Percentiles rank a stretch among this genome's conserved stretches.
phyloP scores from a whole-genome alignment of 169 alveolate species.

The Cryptosporidium muris region DNA sequence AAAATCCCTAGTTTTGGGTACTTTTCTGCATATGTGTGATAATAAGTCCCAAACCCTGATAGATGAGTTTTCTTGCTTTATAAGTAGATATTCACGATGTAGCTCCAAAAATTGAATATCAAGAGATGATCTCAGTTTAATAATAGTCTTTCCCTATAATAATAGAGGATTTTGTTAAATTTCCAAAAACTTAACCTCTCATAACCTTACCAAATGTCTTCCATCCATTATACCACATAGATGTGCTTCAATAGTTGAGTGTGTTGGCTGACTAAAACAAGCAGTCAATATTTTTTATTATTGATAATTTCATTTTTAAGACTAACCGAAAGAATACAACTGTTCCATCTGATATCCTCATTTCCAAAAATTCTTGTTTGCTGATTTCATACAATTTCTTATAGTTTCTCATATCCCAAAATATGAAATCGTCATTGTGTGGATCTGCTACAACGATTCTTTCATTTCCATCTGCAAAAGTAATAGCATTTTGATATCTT shows the following conservation, averaged over 20 bases:
- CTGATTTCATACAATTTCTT: conserved; percentile 52
- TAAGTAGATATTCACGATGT: conserved; percentile 56
- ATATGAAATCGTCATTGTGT: conserved; percentile 55
- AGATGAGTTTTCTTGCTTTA: conserved; percentile 61
- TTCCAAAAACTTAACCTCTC: neutral
- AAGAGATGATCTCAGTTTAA: conserved; percentile 59
- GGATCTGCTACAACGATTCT: conserved; percentile 71
- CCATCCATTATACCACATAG: conserved; percentile 56
- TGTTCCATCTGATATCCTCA: conserved; percentile 70
- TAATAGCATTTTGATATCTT: neutral
- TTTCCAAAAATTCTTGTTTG: conserved; percentile 57
- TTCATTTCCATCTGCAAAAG: conserved; percentile 60
- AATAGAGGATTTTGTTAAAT: neutral
- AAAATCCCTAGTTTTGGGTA: conserved; percentile 55
- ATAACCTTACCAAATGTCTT: conserved; percentile 38
- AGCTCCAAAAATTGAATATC: conserved; percentile 66
- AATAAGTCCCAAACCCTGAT: conserved; percentile 63
- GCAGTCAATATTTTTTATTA: neutral
- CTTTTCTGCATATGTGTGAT: conserved; percentile 32
- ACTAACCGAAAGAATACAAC: conserved; percentile 65
- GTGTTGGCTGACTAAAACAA: conserved; percentile 57
- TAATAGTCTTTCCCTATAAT: conserved; percentile 38
- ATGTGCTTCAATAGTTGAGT: conserved; percentile 68
- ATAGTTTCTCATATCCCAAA: conserved; percentile 70
- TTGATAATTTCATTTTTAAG: neutral